Evolutionary conservation across 352 stramenopile genomes (phyloP).

Genomic region (Phytophthora melonis): DNA sequence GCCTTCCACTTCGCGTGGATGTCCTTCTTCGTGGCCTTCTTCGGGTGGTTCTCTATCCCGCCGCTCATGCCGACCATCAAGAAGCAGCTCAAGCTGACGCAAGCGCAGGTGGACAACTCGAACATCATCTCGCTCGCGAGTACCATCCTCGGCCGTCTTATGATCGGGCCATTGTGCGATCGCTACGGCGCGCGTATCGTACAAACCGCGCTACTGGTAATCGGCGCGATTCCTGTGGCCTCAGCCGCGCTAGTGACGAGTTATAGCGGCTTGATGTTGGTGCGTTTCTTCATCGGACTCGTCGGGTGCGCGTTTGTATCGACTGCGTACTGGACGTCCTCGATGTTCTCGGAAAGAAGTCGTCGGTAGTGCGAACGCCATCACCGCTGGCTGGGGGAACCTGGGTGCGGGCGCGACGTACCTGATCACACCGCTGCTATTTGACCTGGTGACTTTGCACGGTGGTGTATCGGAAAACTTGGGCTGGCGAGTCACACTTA

Average conservation of each 20-base stretch:
- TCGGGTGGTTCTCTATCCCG: conserved; percentile 93
- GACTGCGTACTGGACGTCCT: conserved; percentile 93
- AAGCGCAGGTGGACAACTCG: conserved; percentile 87
- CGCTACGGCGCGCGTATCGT: conserved; percentile 88
- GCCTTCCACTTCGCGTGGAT: conserved; percentile 95
- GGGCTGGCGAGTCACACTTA: conserved; percentile 91
- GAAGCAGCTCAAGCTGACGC: conserved; percentile 64
- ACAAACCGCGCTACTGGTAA: conserved; percentile 78
- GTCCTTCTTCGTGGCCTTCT: conserved; percentile 95
- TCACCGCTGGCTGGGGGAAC: conserved; percentile 94
- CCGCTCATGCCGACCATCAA: conserved; percentile 38
- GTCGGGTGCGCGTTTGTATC: conserved; percentile 93
- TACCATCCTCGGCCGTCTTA: conserved; percentile 91
- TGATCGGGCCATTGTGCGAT: conserved; percentile 93
- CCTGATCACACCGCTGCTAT: conserved; percentile 88
- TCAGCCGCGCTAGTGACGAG: conserved; percentile 81
- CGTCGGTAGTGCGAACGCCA: conserved; percentile 93
- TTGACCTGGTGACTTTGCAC: conserved; percentile 82
- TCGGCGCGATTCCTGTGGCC: conserved; percentile 85
- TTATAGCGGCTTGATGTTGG: conserved; percentile 71
- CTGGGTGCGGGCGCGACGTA: conserved; percentile 90
- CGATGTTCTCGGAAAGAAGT: conserved; percentile 95
- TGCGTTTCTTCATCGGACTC: conserved; percentile 94
- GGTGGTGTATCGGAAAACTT: conserved; percentile 60
- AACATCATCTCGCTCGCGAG: conserved; percentile 91